These are phyloP conservation scores for Apiospora kogelbergensis DNA, from an alignment of 2,329 filamentous ascomycete genomes.

Conservation along the genomic window DNA sequence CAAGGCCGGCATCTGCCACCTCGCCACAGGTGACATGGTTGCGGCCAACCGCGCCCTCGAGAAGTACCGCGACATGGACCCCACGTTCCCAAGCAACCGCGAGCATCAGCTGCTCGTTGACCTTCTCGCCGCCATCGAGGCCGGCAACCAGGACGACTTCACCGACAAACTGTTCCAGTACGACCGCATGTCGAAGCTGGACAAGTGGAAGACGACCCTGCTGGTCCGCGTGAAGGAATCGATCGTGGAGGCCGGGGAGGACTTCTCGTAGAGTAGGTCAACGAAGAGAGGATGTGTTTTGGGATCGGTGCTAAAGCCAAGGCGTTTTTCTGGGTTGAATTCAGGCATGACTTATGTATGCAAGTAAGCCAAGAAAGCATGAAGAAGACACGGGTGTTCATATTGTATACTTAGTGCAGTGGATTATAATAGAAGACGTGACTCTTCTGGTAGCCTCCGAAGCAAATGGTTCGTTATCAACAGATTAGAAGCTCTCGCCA, in stretches of 20 bases:
- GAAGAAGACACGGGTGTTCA: background rate
- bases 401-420: background rate
- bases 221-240: constrained; percentile 79
- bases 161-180: constrained; percentile 85
- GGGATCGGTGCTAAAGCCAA: constrained; percentile 1
- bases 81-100: constrained; percentile 71
- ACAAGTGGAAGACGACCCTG: constrained; percentile 95
- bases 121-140: constrained; percentile 71
- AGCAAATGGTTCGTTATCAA: background rate
- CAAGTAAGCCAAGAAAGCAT: constrained; percentile 2
- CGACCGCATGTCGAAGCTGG: constrained; percentile 89
- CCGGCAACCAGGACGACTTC: constrained; percentile 78
- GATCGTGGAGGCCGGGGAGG: constrained; percentile 58
- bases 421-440: background rate
- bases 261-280: constrained; percentile 29
- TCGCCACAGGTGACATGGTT: constrained; percentile 73
- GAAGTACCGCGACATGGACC: constrained; percentile 77
- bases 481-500: background rate
- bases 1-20: constrained; percentile 89
- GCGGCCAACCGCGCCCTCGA: constrained; percentile 78
- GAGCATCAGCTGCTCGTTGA: constrained; percentile 82
- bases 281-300: background rate
- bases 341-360: constrained; percentile 2
- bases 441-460: background rate
- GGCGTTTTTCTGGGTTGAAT: constrained; percentile 5